Conservation (phyloP, 2,329 filamentous ascomycete species). For the Colletotrichum sp. region DNA sequence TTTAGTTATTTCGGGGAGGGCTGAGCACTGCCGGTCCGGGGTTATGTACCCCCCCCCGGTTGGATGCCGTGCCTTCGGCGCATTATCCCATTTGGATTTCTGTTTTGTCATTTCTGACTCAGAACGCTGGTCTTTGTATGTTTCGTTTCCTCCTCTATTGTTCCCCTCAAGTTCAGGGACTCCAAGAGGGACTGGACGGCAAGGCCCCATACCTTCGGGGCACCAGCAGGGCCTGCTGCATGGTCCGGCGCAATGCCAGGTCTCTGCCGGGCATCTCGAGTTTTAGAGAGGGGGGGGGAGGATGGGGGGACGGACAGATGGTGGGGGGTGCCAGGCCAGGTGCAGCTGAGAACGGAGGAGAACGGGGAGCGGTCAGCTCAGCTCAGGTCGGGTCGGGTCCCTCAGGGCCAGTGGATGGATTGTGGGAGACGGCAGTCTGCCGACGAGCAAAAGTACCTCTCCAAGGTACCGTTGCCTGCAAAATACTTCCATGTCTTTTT, state of each 20-base stretch:
- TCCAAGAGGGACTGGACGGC: neutral
- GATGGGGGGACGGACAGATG: neutral
- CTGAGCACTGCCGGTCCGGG: conserved; percentile 7
- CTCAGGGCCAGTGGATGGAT: neutral
- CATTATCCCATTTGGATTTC: conserved; percentile 4
- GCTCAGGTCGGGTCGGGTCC: neutral
- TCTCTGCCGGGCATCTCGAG: neutral
- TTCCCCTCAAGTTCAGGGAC: neutral
- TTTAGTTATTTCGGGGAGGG: conserved; percentile 18
- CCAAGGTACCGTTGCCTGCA: neutral
- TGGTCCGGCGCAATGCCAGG: neutral
- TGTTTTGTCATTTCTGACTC: conserved; percentile 19
- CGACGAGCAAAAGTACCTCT: neutral
- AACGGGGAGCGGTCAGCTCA: neutral
- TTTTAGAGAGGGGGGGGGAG: neutral
- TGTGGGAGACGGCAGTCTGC: neutral
- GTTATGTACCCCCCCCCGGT: conserved; percentile 1
- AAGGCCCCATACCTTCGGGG: neutral
- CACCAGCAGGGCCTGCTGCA: neutral
- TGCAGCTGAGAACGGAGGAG: neutral
- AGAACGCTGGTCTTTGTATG: conserved; percentile 4
- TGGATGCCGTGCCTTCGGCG: conserved; percentile 2
- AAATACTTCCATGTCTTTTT: neutral
- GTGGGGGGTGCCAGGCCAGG: neutral
- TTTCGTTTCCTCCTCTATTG: conserved; percentile 5